Base-by-base conservation (phyloP, 352 stramenopile species). In the Phytopythium vexans region DNA sequence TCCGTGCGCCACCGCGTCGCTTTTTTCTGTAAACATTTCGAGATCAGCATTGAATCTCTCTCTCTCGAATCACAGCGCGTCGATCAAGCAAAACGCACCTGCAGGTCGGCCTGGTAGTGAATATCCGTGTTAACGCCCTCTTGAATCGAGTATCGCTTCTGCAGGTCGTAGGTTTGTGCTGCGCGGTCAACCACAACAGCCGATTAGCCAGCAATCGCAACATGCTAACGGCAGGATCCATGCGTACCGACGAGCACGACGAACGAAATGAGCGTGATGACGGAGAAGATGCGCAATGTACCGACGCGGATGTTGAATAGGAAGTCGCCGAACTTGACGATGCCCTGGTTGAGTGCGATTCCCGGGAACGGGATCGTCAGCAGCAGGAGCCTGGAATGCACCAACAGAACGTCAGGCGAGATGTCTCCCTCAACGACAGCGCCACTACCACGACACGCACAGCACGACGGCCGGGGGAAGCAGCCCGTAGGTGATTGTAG, bases 221-320 rank as follows among this genome's bases (percentile, higher is more conserved):
- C 58, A 41, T 3, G 14, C n/a, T 16, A 11, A 40, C 3, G 21
- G 3, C n/a, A 12, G 34, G n/a, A 44, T 8, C 36, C 62, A n/a
- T 21, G 48, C 42, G 44, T 36, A 76, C 66, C 72, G 12, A 62
- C 54, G 8, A 92, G 59, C 46, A 84, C 77, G 15, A 92, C 58
- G 58, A 92, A 92, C 35, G 82, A 86, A 39, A 89, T 63, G 34
- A 68, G 58, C 14, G 82, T 92, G 63, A 92, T 89, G 62, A 92
- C 60, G 35, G 73, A 82, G 52, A 92, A 87, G 54, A 92, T 57
- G 47, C 75, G 78, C 27, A 92, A 60, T 40, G 78, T 88, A 46
- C 74, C 80, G 43, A 92, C 70, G 49, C 82, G 74, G 49, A 92
- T 82, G 58, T 69, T 86, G 51, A 92, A 89, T 32, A 89, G 60